phyloP scores from a whole-genome alignment of 768 basidiomycete genomes.

The Boletus eberwhitei region DNA sequence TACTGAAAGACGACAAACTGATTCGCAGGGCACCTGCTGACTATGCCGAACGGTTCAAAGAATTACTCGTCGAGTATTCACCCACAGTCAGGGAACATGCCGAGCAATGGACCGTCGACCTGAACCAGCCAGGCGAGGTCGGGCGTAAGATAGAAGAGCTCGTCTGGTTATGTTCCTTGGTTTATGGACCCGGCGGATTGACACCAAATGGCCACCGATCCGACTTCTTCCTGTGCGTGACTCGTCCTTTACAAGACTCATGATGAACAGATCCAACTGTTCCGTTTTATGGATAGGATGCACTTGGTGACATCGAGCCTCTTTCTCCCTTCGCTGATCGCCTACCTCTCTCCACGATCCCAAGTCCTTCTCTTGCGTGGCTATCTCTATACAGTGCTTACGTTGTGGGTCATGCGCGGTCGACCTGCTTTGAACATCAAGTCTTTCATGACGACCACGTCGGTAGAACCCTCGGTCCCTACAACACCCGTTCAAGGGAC shows the following conservation, averaged over 20 bases:
- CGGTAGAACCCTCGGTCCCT: constrained; percentile 15
- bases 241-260: neutral
- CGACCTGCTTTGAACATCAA: constrained; percentile 31
- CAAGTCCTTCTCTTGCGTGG: constrained; percentile 29
- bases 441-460: constrained; percentile 28
- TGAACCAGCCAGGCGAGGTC: constrained; percentile 35
- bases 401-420: constrained; percentile 31
- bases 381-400: constrained; percentile 23
- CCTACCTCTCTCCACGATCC: constrained; percentile 11
- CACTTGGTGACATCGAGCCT: constrained; percentile 31
- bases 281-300: constrained; percentile 11
- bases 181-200: constrained; percentile 58
- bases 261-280: neutral
- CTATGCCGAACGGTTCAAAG: constrained; percentile 22
- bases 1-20: constrained; percentile 46
- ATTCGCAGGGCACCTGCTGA: neutral
- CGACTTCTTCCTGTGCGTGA: constrained; percentile 50
- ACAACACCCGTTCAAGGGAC: neutral
- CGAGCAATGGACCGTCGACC: constrained; percentile 42
- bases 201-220: constrained; percentile 42
- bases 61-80: neutral
- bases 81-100: constrained; percentile 20
- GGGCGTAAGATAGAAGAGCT: constrained; percentile 64
- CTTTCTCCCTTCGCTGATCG: constrained; percentile 28
- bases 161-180: constrained; percentile 48